These are phyloP conservation scores for Sporisorium exsertum DNA, from an alignment of 1,284 basidiomycete genomes.

Conservation along the genomic window DNA sequence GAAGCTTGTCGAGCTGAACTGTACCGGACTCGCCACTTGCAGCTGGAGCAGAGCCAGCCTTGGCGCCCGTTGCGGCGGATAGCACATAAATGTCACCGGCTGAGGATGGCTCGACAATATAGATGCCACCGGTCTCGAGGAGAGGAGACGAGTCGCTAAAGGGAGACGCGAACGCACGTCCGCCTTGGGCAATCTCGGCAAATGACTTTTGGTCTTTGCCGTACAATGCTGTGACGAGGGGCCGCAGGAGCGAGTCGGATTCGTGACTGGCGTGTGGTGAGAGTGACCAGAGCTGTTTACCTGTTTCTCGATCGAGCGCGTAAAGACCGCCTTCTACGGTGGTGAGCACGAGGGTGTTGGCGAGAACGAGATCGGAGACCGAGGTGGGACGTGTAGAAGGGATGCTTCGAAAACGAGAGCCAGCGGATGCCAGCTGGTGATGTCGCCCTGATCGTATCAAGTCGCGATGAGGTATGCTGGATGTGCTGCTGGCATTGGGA, in stretches of 20 bases:
- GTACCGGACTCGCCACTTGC: constrained; percentile 28
- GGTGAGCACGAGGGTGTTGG: constrained; percentile 83
- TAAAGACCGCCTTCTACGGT: constrained; percentile 91
- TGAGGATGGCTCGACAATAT: constrained; percentile 89
- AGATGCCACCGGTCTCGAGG: constrained; percentile 77
- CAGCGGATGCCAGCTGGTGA: constrained; percentile 20
- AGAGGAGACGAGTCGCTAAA: constrained; percentile 68
- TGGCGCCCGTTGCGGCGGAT: constrained; percentile 69
- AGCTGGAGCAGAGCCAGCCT: constrained; percentile 6
- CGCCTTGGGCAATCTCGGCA: constrained; percentile 54
- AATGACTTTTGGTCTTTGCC: constrained; percentile 57
- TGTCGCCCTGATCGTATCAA: constrained; percentile 24
- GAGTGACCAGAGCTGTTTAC: constrained; percentile 69
- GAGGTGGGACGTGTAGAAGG: constrained; percentile 32
- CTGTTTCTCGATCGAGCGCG: constrained; percentile 83
- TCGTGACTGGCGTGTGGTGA: constrained; percentile 41
- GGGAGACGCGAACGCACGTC: constrained; percentile 31
- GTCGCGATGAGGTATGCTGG: constrained; percentile 19
- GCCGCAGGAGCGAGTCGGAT: constrained; percentile 49
- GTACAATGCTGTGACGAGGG: constrained; percentile 59
- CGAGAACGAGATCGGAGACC: constrained; percentile 73
- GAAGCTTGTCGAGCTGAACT: constrained; percentile 77
- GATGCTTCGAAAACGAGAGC: constrained; percentile 34
- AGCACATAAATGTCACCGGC: constrained; percentile 85
- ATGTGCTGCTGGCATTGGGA: constrained; percentile 16